Evolutionary conservation across 164 flowering plant species (phyloP).

Genomic region (Nelumbo lutea): DNA sequence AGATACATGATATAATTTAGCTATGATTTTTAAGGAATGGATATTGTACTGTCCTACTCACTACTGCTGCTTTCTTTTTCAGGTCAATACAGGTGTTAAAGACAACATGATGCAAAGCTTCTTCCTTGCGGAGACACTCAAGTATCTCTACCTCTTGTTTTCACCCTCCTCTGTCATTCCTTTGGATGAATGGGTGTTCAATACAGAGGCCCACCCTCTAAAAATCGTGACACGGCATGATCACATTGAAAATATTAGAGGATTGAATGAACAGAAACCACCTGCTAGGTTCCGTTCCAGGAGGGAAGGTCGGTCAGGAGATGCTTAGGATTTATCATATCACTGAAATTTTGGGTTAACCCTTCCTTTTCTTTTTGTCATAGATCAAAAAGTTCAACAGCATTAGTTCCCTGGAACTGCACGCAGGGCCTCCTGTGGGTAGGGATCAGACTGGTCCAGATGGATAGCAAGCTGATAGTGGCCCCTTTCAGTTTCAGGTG

Average conservation of each 20-base stretch:
- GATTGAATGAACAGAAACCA: slow-evolving; percentile 26
- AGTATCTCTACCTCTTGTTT: slow-evolving; percentile 84
- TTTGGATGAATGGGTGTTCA: slow-evolving; percentile 92
- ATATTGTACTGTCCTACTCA: neutral
- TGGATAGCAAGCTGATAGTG: neutral
- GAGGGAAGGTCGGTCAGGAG: slow-evolving; percentile 49
- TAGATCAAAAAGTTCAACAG: slow-evolving; percentile 3
- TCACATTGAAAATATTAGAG: slow-evolving; percentile 13
- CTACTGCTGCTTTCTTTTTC: slow-evolving; percentile 9
- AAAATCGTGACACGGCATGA: slow-evolving; percentile 49
- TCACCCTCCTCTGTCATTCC: slow-evolving; percentile 76
- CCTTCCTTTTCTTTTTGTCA: neutral
- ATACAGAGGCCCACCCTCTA: slow-evolving; percentile 94
- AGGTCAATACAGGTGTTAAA: slow-evolving; percentile 79
- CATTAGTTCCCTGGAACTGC: neutral
- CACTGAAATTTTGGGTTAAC: slow-evolving; percentile 8
- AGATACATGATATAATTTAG: too few relatives aligned
- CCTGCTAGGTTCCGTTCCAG: slow-evolving; percentile 37
- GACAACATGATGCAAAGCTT: slow-evolving; percentile 98
- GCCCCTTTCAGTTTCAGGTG: neutral
- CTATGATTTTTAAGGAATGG: too few relatives aligned
- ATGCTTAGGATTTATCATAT: slow-evolving; percentile 12
- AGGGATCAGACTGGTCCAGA: slow-evolving; percentile 1
- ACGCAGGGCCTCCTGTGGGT: neutral
- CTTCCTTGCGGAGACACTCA: slow-evolving; percentile 94